phyloP scores from a whole-genome alignment of 164 flowering plant species.

The Malania oleifera region DNA sequence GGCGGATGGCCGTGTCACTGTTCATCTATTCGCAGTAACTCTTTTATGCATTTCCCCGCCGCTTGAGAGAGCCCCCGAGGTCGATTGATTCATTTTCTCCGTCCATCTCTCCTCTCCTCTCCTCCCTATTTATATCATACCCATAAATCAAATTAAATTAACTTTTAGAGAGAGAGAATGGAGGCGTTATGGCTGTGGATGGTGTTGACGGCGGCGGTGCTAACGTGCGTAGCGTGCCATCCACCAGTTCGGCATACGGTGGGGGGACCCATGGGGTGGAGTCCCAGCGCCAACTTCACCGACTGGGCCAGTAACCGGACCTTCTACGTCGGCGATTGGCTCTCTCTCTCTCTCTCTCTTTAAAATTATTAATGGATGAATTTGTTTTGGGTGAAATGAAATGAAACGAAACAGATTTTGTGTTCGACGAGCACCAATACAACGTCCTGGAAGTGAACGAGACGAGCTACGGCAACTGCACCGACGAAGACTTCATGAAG shows the following conservation, averaged over 20 bases:
- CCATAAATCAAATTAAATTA: too few species aligned
- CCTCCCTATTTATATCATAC: too few species aligned
- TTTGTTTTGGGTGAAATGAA: too few species aligned
- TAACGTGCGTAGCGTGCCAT: not conserved
- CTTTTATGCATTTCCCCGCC: too few species aligned
- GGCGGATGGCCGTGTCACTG: too few species aligned
- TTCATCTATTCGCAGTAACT: too few species aligned
- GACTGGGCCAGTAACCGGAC: slow-evolving; percentile 26
- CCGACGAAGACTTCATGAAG: slow-evolving; percentile 24
- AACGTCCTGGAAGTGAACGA: slow-evolving; percentile 45
- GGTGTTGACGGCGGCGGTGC: slow-evolving; percentile 1
- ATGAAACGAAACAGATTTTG: slow-evolving; percentile 33
- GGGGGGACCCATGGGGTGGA: slow-evolving; percentile 33
- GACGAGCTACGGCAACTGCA: slow-evolving; percentile 37
- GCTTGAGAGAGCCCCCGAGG: too few species aligned
- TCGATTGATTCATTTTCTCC: too few species aligned
- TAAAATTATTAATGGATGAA: too few species aligned
- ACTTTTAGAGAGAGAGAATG: not conserved
- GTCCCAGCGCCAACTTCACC: slow-evolving; percentile 23
- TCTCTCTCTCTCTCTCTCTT: slow-evolving; percentile 1
- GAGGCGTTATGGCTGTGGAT: not conserved
- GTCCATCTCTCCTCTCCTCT: too few species aligned
- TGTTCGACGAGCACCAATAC: slow-evolving; percentile 28
- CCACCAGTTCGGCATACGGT: slow-evolving; percentile 15
- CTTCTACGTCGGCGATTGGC: slow-evolving; percentile 45